Conservation (phyloP, 805 yeast genomes). For the Komagataella ulmi region DNA sequence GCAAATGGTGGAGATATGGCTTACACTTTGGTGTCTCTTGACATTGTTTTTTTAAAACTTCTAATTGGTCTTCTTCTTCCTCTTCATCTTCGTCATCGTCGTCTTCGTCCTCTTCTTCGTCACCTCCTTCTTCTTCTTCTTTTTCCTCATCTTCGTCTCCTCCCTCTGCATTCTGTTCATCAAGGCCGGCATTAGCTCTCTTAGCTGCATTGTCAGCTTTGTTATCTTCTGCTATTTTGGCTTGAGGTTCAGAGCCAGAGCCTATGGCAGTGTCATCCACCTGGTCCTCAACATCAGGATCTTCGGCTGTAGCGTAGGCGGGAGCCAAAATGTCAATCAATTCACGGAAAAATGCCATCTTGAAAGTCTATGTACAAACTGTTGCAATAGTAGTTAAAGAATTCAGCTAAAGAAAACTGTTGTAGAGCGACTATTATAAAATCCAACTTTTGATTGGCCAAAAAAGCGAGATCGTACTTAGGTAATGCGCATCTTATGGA, state of each 20-base stretch:
- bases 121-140: conserved; percentile 30
- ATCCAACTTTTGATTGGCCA: conserved; percentile 1
- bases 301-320: conserved; percentile 19
- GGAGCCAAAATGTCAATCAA: conserved; percentile 72
- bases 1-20: conserved; percentile 74
- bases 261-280: neutral
- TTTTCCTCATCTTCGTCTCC: conserved; percentile 60
- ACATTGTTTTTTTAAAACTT: conserved; percentile 56
- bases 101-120: conserved; percentile 24
- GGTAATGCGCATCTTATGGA: neutral
- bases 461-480: neutral
- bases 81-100: conserved; percentile 36
- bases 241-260: neutral
- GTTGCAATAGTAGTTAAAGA: neutral
- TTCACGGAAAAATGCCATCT: conserved; percentile 43
- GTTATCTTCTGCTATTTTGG: conserved; percentile 11
- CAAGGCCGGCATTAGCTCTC: conserved; percentile 40
- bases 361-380: conserved; percentile 1
- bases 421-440: neutral
- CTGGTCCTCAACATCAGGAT: neutral
- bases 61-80: conserved; percentile 53
- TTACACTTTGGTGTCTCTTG: conserved; percentile 52
- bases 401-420: neutral
- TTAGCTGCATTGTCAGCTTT: conserved; percentile 25
- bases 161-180: conserved; percentile 51